phyloP scores from a whole-genome alignment of 2,329 filamentous ascomycete species.

The Knufia fluminis region DNA sequence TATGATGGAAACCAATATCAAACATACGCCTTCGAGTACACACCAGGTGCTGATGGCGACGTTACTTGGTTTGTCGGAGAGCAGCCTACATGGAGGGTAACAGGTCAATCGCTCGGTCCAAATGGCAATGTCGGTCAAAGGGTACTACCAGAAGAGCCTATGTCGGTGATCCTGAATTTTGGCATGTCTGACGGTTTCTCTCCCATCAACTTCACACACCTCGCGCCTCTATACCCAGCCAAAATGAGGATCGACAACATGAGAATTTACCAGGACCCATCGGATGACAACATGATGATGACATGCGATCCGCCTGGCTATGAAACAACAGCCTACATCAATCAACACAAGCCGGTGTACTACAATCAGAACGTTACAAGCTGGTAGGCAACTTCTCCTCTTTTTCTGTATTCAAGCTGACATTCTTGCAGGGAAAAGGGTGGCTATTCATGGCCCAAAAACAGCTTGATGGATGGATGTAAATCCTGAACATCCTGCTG shows the following conservation, averaged over 20 bases:
- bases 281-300: conserved; percentile 43
- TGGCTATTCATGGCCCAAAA: conserved; percentile 52
- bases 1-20: conserved; percentile 57
- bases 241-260: conserved; percentile 62
- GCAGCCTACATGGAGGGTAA: conserved; percentile 53
- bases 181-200: conserved; percentile 62
- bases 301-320: conserved; percentile 62
- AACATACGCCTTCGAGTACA: conserved; percentile 55
- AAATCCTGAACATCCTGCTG: not conserved
- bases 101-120: conserved; percentile 50
- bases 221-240: conserved; percentile 50
- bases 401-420: conserved; percentile 11
- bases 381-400: conserved; percentile 41
- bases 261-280: conserved; percentile 55
- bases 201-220: conserved; percentile 47
- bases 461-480: conserved; percentile 52
- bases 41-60: conserved; percentile 49
- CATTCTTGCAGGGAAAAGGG: conserved; percentile 35
- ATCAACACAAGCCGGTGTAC: conserved; percentile 52
- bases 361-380: conserved; percentile 54
- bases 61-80: conserved; percentile 60
- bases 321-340: conserved; percentile 59
- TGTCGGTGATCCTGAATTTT: conserved; percentile 59
- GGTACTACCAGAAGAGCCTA: conserved; percentile 56
- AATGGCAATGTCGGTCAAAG: conserved; percentile 63